Conservation (phyloP, 257 asterid species). For the Thymus quinquecostatus region DNA sequence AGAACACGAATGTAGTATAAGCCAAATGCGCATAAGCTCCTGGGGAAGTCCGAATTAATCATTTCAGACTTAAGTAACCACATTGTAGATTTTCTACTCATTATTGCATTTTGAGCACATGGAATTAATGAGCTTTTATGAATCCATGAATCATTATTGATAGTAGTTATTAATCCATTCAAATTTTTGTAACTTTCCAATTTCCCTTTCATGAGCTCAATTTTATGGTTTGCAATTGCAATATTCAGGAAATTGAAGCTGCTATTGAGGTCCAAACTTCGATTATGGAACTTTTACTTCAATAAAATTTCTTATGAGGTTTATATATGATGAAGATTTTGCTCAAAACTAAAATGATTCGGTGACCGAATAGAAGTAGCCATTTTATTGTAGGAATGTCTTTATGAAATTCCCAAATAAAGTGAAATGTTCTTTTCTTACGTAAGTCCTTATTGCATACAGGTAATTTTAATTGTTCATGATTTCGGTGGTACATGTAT, state of each 20-base stretch:
- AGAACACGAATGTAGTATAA: background rate
- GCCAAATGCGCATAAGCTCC: constrained; percentile 2
- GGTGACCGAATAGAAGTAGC: background rate
- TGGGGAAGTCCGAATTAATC: background rate
- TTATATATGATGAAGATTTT: constrained; percentile 1
- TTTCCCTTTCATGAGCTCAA: background rate
- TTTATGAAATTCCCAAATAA: background rate
- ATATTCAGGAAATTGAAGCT: background rate
- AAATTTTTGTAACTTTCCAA: background rate
- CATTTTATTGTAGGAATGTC: background rate
- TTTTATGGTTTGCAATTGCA: background rate
- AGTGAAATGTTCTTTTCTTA: constrained; percentile 14
- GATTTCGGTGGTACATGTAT: constrained; percentile 98
- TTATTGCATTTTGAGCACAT: background rate
- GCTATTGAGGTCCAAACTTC: constrained; percentile 3
- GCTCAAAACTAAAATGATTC: background rate
- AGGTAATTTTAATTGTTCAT: constrained; percentile 96
- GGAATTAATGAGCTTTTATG: background rate
- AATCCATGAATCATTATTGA: background rate
- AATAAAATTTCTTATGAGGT: background rate
- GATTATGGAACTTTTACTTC: background rate
- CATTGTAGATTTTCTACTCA: constrained; percentile 3
- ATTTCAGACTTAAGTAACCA: background rate
- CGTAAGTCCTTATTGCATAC: constrained; percentile 36
- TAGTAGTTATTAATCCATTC: background rate